Evolutionary conservation across 129 eudicot genomes (phyloP), one percentile per base, ranked within the genome.

Genomic region (Rutidosis leptorrhynchoides): DNA sequence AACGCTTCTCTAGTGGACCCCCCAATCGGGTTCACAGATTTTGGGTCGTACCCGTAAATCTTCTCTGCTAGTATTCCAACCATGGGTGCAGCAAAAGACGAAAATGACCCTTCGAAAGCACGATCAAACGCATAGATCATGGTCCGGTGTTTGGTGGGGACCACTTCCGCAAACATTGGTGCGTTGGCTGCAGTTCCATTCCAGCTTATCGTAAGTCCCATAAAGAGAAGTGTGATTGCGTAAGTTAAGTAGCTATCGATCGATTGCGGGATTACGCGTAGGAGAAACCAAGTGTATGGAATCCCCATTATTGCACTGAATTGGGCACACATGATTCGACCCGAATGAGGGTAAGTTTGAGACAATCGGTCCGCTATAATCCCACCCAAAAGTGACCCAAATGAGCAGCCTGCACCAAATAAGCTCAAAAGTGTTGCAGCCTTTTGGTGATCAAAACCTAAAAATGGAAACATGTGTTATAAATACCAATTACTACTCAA

Each of bases 161-260:
- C 96, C 64, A 93, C 98, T 84, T 93, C 98, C 0, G 98, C 98
- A 14, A 93, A 93, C 91, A 93, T 88, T 3, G 98, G 98, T 11
- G 82, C 96, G 53, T 93, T 93, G 16, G 78, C 79, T 19, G 98
- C 98, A 0, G 92, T 80, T 25, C 81, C 96, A 20, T 79, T 75
- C 98, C 98, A 93, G 77, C 98, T 93, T 73, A 93, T 88, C 26
- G 83, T 88, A 19, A 88, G 84, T 56, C 98, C 98, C 98, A 88
- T 93, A 5, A 83, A 1, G 79, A 93, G 73, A 54, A 93, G 96
- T 4, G 98, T 88, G 81, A 49, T 48, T 1, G 92, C 84, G 15
- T 63, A 93, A 21, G 75, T 71, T 27, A 20, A 64, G 66, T 81
- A 93, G 79, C 86, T 88, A 72, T 67, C 70, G 27, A 79, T 82